Conservation (phyloP, 2,329 filamentous ascomycete genomes). For the Cladosporium sp. region DNA sequence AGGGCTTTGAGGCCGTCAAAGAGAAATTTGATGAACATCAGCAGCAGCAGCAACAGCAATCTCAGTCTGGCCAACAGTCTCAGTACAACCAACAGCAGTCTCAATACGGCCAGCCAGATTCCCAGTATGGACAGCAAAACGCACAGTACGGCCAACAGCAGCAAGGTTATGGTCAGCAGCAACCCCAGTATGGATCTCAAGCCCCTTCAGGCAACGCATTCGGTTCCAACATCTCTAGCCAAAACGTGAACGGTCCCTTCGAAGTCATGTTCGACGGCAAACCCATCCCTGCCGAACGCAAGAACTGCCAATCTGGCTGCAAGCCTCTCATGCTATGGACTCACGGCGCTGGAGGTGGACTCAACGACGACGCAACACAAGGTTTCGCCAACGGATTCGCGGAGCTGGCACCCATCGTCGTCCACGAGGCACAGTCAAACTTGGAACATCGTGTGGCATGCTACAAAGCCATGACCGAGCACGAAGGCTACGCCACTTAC, state of each 20-base stretch:
- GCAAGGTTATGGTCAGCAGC: neutral
- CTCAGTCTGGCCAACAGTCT: neutral
- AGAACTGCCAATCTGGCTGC: neutral
- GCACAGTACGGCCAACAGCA: conserved; percentile 2
- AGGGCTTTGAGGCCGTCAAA: conserved; percentile 10
- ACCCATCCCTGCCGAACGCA: conserved; percentile 14
- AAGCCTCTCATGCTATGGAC: conserved; percentile 36
- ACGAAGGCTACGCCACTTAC: conserved; percentile 20
- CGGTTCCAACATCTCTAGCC: neutral
- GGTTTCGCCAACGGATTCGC: conserved; percentile 39
- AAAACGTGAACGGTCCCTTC: conserved; percentile 10
- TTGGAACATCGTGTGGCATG: conserved; percentile 34
- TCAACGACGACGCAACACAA: conserved; percentile 35
- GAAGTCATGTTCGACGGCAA: conserved; percentile 12
- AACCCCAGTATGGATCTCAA: neutral
- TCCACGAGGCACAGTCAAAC: conserved; percentile 41
- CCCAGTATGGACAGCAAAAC: neutral
- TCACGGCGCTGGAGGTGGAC: conserved; percentile 42
- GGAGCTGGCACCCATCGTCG: conserved; percentile 22
- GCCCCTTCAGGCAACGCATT: neutral
- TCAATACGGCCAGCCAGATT: conserved; percentile 2
- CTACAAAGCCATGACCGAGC: conserved; percentile 35
- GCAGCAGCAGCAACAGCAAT: neutral
- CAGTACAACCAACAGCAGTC: conserved; percentile 4
- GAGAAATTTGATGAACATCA: conserved; percentile 1